Conservation (phyloP, 805 yeast genomes). For the Metschnikowia vanudenii region DNA sequence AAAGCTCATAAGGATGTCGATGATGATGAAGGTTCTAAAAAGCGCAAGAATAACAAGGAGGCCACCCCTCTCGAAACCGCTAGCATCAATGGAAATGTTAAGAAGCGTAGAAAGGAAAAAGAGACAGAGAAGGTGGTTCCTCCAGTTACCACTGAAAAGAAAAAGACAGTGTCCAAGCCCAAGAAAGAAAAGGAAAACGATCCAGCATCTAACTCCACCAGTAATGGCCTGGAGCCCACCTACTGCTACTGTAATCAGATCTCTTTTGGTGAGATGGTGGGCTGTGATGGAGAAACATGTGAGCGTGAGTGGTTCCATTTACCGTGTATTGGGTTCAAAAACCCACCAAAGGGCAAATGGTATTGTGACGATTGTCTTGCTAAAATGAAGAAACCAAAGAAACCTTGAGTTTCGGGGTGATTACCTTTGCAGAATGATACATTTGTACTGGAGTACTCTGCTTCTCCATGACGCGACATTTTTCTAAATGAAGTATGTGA, state of each 20-base stretch:
- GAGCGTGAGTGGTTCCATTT: constrained; percentile 94
- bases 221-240: constrained; percentile 58
- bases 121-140: constrained; percentile 12
- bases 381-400: constrained; percentile 29
- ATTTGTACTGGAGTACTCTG: too few relatives aligned
- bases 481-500: too few relatives aligned
- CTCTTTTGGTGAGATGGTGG: constrained; percentile 98
- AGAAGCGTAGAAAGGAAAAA: constrained; percentile 16
- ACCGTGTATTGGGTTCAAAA: constrained; percentile 84
- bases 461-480: too few relatives aligned
- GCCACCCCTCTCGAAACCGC: constrained; percentile 23
- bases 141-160: constrained; percentile 15
- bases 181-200: constrained; percentile 20
- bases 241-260: constrained; percentile 97
- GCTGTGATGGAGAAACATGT: constrained; percentile 94
- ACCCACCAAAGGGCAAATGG: constrained; percentile 70
- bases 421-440: too few relatives aligned
- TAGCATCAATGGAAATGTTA: constrained; percentile 1
- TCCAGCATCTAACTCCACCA: constrained; percentile 8
- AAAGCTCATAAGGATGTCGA: constrained; percentile 53
- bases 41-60: constrained; percentile 20
- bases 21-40: constrained; percentile 23
- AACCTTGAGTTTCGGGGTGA: not conserved
- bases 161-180: constrained; percentile 24
- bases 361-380: constrained; percentile 43